Base-by-base conservation (phyloP, 345 rosid species). In the Salix suchowensis region DNA sequence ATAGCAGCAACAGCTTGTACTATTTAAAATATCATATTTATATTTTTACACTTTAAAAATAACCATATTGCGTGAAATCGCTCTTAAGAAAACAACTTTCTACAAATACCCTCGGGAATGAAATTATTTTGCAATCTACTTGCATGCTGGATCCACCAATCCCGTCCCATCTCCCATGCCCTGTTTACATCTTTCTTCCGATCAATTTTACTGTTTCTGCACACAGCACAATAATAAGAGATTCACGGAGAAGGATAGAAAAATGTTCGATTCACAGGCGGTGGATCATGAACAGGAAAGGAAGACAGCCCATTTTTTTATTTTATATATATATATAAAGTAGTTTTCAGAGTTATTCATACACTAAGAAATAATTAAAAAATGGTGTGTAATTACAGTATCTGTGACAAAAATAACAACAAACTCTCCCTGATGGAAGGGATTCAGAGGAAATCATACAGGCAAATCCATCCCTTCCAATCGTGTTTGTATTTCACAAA, bases 381-480 rank as follows among this genome's bases (percentile, higher is more conserved):
- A 82, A 82, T 65, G 84, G 54, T 67, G 74, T 78, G 75, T 85
- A 87, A 85, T 87, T 87, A 87, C 88, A 87, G 85, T 83, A 76
- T 82, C 78, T 74, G 82, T 85, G 61, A 76, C 81, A 76, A 79
- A 40, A 79, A 78, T 28, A 79, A 68, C 74, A 78, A 73, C 71
- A 78, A 78, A 70, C 67, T 77, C 68, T 66, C 78, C 68, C 46
- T 32, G 52, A 70, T 70, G 72, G 36, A 2, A 8, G 69, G 72
- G 79, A 58, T 76, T 76, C 62, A 65, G 52, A 9, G 66, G 68
- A 78, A 28, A 67, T 36, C 65, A 26, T 24, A 36, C 15, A 32
- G 64, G n/a, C 37, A 36, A 21, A 67, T 65, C 67, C 77, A 70
- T 58, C 66, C 75, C 30, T 54, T 21, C 74, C 81, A 64, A 40